Conservation (phyloP, 305 asterid genomes). For the Galium porrigens region DNA sequence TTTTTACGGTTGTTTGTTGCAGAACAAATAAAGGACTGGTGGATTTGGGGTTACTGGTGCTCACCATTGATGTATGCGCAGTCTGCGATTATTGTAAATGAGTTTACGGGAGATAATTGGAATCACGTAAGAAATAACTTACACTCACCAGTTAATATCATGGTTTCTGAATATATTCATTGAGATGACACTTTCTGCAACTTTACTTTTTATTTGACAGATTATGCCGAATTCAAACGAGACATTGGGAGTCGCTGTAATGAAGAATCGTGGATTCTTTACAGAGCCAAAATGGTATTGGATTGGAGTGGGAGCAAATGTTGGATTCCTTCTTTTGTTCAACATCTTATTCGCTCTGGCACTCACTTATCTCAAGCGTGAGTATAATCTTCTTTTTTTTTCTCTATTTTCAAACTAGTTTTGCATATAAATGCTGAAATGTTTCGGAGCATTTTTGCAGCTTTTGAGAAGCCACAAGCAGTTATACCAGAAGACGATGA, state of each 20-base stretch:
- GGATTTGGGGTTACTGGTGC: constrained; percentile 63
- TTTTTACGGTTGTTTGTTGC: constrained; percentile 3
- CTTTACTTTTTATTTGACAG: constrained; percentile 7
- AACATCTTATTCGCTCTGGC: constrained; percentile 21
- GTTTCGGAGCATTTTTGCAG: constrained; percentile 23
- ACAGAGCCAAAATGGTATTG: constrained; percentile 35
- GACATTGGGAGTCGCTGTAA: constrained; percentile 23
- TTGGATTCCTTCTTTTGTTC: constrained; percentile 26
- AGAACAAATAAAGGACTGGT: constrained; percentile 38
- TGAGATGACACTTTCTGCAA: background rate
- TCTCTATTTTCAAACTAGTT: background rate
- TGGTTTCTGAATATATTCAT: background rate
- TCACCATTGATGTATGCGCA: constrained; percentile 62
- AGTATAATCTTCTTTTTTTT: constrained; percentile 7
- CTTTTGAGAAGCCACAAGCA: constrained; percentile 47
- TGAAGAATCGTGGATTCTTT: constrained; percentile 26
- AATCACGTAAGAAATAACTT: constrained; percentile 18
- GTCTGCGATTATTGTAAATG: constrained; percentile 43
- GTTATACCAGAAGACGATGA: constrained; percentile 33
- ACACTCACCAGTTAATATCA: background rate
- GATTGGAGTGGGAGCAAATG: constrained; percentile 30
- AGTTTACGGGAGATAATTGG: constrained; percentile 27
- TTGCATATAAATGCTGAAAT: background rate
- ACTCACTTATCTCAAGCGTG: constrained; percentile 32
- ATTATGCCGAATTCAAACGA: constrained; percentile 17